phyloP scores from a whole-genome alignment of 768 basidiomycete genomes.

The Kondoa malvinella region DNA sequence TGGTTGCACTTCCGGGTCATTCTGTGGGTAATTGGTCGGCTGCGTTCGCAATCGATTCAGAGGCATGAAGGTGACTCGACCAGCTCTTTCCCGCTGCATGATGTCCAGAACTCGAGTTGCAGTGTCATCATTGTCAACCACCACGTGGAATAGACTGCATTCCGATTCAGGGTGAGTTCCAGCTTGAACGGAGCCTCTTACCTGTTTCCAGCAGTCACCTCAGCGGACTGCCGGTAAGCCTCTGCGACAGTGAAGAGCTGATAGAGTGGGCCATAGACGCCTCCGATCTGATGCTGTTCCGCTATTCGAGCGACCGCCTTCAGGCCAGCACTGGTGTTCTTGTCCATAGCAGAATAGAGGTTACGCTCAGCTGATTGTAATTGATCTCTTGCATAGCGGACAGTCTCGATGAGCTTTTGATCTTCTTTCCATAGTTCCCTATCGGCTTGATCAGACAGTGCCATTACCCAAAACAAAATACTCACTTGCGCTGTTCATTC shows the following conservation, averaged over 20 bases:
- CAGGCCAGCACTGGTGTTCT: slow-evolving; percentile 85
- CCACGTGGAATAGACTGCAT: slow-evolving; percentile 78
- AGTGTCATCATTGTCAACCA: slow-evolving; percentile 90
- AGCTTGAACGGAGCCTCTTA: slow-evolving; percentile 28
- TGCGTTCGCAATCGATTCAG: slow-evolving; percentile 82
- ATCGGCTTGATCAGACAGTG: background rate
- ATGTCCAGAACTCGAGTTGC: slow-evolving; percentile 76
- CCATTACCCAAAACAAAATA: slow-evolving; percentile 9
- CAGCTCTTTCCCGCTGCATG: slow-evolving; percentile 84
- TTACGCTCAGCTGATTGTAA: slow-evolving; percentile 59
- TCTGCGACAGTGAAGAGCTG: slow-evolving; percentile 81
- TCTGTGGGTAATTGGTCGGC: slow-evolving; percentile 41
- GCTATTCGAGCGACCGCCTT: slow-evolving; percentile 71
- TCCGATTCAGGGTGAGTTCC: slow-evolving; percentile 1
- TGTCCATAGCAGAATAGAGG: slow-evolving; percentile 86
- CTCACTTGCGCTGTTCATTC: slow-evolving; percentile 51
- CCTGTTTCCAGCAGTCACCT: slow-evolving; percentile 92
- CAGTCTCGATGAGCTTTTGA: slow-evolving; percentile 61
- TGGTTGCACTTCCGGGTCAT: slow-evolving; percentile 34
- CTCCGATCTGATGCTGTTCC: slow-evolving; percentile 52
- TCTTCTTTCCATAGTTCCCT: slow-evolving; percentile 82
- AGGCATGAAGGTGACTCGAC: slow-evolving; percentile 95
- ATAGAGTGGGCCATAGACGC: slow-evolving; percentile 87
- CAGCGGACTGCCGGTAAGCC: slow-evolving; percentile 79
- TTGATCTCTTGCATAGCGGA: slow-evolving; percentile 61